Evolutionary conservation across 192 early-diverging fungal species (phyloP).

Genomic region (Chytriomyces sp.): DNA sequence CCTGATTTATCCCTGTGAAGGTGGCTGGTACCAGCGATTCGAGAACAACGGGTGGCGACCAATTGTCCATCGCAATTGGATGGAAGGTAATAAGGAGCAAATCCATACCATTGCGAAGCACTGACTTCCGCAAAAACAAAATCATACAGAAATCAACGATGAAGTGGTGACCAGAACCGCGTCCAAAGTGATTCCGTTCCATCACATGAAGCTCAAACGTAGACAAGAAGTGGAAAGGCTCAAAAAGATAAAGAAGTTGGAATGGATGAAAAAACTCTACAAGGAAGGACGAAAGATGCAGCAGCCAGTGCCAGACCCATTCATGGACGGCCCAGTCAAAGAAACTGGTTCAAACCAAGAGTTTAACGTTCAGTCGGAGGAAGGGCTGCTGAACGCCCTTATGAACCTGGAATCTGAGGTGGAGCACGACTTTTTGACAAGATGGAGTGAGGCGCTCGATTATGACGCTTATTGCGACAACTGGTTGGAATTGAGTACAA

Average conservation of each 20-base stretch:
- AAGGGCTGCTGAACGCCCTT: conserved; percentile 32
- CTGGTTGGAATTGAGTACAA: conserved; percentile 52
- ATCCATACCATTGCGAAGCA: too few relatives aligned
- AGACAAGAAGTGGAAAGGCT: conserved; percentile 43
- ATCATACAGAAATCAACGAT: conserved; percentile 12
- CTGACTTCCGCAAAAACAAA: too few relatives aligned
- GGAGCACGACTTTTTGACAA: conserved; percentile 45
- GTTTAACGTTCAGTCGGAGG: conserved; percentile 11
- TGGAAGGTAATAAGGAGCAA: too few relatives aligned
- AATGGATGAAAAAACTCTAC: conserved; percentile 57
- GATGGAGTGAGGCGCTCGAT: conserved; percentile 55
- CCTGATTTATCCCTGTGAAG: conserved; percentile 2
- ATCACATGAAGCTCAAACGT: conserved; percentile 50
- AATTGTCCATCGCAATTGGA: conserved; percentile 47
- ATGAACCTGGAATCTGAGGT: conserved; percentile 43
- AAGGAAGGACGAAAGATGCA: conserved; percentile 25
- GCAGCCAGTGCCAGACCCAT: not conserved
- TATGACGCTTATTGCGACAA: conserved; percentile 49
- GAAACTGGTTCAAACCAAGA: not conserved
- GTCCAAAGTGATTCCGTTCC: conserved; percentile 40
- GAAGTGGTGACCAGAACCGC: conserved; percentile 14
- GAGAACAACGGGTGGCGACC: conserved; percentile 68
- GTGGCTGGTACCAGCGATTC: conserved; percentile 56
- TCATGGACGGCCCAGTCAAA: not conserved
- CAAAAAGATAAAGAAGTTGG: conserved; percentile 47